phyloP scores from a whole-genome alignment of 2,329 filamentous ascomycete genomes.

The Stagonosporopsis chrysanthemi region DNA sequence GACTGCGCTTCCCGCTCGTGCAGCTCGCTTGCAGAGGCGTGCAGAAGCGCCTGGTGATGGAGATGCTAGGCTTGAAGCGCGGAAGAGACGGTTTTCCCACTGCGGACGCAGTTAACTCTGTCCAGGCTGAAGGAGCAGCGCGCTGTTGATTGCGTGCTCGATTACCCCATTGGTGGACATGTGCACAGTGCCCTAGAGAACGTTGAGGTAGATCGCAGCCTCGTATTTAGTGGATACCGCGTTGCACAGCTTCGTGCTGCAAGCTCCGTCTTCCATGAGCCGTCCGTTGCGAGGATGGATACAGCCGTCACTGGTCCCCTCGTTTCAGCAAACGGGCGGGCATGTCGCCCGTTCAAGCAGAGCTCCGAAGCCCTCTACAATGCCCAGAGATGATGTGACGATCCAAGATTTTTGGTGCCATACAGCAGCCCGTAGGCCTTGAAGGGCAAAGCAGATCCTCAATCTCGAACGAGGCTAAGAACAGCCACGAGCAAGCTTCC shows the following conservation, averaged over 20 bases:
- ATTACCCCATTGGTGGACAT: constrained; percentile 12
- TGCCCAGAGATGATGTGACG: constrained; percentile 11
- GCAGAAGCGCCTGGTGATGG: constrained; percentile 4
- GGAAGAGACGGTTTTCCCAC: constrained; percentile 5
- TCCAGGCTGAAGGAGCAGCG: background rate
- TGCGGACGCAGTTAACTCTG: background rate
- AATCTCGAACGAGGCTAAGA: background rate
- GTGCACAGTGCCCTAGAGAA: background rate
- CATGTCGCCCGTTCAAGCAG: constrained; percentile 3
- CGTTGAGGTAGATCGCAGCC: constrained; percentile 16
- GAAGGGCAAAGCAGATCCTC: background rate
- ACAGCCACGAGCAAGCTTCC: constrained; percentile 10
- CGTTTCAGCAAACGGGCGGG: constrained; percentile 14
- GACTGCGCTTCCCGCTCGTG: constrained; percentile 7
- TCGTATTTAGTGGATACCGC: constrained; percentile 13
- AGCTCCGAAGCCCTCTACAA: background rate
- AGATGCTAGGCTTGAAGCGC: constrained; percentile 2
- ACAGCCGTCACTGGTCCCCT: constrained; percentile 10
- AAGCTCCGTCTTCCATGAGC: constrained; percentile 6
- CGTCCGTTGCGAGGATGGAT: constrained; percentile 1
- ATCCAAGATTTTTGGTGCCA: constrained; percentile 5
- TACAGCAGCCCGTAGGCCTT: constrained; percentile 2
- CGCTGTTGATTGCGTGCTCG: constrained; percentile 13
- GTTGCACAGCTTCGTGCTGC: constrained; percentile 7
- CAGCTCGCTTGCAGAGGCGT: constrained; percentile 13